A percentile compares a stretch with the other conserved stretches of the same genome.
phyloP scores from a whole-genome alignment of 192 early-diverging fungal genomes.

The Rhizoclosmatium globosum region DNA sequence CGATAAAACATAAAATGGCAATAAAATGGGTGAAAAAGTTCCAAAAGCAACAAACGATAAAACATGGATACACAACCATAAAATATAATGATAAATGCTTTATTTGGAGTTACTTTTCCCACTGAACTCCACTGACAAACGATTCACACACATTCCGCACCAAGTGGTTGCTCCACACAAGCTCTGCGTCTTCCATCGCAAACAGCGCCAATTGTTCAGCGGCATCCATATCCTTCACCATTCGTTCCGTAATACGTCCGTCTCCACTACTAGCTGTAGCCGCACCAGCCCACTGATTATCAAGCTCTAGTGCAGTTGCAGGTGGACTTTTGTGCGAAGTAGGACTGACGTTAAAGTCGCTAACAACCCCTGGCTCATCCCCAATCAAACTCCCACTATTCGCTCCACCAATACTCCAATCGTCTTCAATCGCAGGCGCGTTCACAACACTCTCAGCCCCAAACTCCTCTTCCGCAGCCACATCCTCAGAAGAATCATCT shows the following conservation, averaged over 20 bases:
- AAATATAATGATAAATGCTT: not conserved
- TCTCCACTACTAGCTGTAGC: not conserved
- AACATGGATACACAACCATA: too few relatives aligned
- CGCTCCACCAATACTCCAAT: conserved; percentile 6
- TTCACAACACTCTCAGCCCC: not conserved
- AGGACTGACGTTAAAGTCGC: not conserved
- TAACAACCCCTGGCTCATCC: not conserved
- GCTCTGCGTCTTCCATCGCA: conserved; percentile 43
- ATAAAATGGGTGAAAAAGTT: too few relatives aligned
- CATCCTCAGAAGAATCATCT: not conserved
- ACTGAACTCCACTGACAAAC: conserved; percentile 35
- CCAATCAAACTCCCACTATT: not conserved
- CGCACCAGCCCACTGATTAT: conserved; percentile 36
- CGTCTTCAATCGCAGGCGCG: not conserved
- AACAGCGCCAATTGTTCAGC: conserved; percentile 46
- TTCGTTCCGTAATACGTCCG: conserved; percentile 1
- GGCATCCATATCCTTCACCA: conserved; percentile 40
- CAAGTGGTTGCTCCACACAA: conserved; percentile 46
- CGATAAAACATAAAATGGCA: too few relatives aligned
- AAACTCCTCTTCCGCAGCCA: not conserved
- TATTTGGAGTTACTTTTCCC: not conserved
- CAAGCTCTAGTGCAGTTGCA: conserved; percentile 7
- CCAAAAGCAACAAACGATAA: too few relatives aligned
- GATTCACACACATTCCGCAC: conserved; percentile 41
- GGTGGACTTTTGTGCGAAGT: not conserved